Evolutionary conservation across 345 rosid genomes (phyloP), one percentile per base, ranked within the genome.

Genomic region (Kernera saxatilis): DNA sequence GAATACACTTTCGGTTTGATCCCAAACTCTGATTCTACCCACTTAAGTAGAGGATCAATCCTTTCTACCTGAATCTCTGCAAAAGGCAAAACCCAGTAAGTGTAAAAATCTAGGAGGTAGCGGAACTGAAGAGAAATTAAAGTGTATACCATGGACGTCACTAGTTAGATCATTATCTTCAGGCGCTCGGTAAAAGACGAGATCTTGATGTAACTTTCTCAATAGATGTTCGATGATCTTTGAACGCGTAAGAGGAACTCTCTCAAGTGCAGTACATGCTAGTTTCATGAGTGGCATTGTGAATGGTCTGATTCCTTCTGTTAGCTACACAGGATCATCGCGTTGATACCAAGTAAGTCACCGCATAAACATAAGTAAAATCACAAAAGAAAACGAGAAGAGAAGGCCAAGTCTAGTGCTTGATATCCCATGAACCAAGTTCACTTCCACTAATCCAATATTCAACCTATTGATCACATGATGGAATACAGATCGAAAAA

Each of bases 251-350:
- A 94, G 84, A 36, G 97, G 96, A 79, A 89, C 99, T 82, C 99
- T 89, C 77, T 91, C 99, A 72, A 91, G 59, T 0, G 98, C 99
- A 45, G 98, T 89, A 64, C 98, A 91, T n/a, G 95, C 97, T 59
- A 94, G 96, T 79, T 80, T 88, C 99, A 94, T 94, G 36, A 94
- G 87, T 17, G 99, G 98, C 98, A 94, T 94, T 9, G 90, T 88
- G 65, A 94, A 94, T 66, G 98, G 99, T 78, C 99, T 88, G 56
- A 94, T 88, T 70, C 99, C 99, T 85, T 94, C 99, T 78, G 78
- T 73, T 84, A 79, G 84, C 98, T 89, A 82, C 82, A 84, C 64
- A 30, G 19, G 10, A 62, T 53, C 35, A 67, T 51, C 30, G 39
- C 41, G 13, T 70, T 69, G 45, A 72, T 45, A 78, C 8, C 67